These are phyloP conservation scores for Triangularia verruculosa DNA, from an alignment of 2,329 filamentous ascomycete genomes.

Conservation along the genomic window DNA sequence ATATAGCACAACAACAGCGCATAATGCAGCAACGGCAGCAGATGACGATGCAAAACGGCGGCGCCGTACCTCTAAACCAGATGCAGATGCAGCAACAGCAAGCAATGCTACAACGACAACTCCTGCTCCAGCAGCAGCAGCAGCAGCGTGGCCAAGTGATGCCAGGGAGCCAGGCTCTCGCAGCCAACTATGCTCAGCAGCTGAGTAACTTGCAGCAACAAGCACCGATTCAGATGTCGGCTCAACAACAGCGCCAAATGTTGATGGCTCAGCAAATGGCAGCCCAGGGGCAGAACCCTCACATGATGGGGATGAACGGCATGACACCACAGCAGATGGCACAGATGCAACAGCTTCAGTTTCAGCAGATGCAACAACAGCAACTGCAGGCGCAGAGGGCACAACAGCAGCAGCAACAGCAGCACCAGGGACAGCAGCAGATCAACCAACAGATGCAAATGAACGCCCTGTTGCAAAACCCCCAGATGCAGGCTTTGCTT, in stretches of 20 bases:
- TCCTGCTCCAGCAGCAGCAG: constrained; percentile 39
- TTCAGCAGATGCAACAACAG: too few species aligned
- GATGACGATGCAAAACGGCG: constrained; percentile 37
- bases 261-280: constrained; percentile 16
- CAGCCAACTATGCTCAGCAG: constrained; percentile 44
- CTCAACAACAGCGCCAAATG: constrained; percentile 1
- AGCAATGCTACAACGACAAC: constrained; percentile 36
- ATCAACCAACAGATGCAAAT: constrained; percentile 34
- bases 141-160: constrained; percentile 39
- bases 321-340: constrained; percentile 27
- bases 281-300: constrained; percentile 13
- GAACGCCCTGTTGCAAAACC: too few species aligned
- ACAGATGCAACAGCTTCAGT: constrained; percentile 38
- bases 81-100: constrained; percentile 35
- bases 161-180: constrained; percentile 36
- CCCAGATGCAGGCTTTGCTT: constrained; percentile 27
- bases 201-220: constrained; percentile 41
- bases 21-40: constrained; percentile 46
- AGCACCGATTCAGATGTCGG: constrained; percentile 31
- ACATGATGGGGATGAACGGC: constrained; percentile 27
- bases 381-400: constrained; percentile 33
- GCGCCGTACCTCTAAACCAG: constrained; percentile 39
- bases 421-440: constrained; percentile 30
- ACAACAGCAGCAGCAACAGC: constrained; percentile 24
- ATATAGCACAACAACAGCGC: constrained; percentile 47